Conservation (phyloP, 2,329 filamentous ascomycete species). For the Colletotrichum neosansevieriae region DNA sequence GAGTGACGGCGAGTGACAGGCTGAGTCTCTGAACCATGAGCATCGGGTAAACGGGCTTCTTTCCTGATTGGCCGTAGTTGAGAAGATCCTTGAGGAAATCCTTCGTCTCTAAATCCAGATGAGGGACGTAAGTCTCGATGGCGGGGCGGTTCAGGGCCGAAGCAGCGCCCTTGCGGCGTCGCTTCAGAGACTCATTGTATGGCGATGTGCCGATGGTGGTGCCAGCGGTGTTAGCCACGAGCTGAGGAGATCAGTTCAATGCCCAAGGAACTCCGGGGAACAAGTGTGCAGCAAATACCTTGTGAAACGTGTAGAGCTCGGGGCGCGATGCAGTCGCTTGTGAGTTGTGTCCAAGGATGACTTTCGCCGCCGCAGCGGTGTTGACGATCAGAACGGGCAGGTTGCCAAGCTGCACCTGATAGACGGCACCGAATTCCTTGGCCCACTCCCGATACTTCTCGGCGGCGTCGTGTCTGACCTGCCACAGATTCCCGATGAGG, state of each 20-base stretch:
- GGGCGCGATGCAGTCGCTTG: constrained; percentile 74
- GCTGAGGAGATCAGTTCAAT: constrained; percentile 51
- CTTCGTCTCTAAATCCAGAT: constrained; percentile 64
- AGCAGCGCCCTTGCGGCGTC: constrained; percentile 73
- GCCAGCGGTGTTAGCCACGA: constrained; percentile 52
- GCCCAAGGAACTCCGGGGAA: not conserved
- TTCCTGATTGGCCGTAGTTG: constrained; percentile 65
- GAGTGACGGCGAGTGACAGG: constrained; percentile 71
- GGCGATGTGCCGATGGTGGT: constrained; percentile 72
- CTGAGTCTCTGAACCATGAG: constrained; percentile 74
- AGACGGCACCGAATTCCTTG: constrained; percentile 47
- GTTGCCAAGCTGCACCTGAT: constrained; percentile 51
- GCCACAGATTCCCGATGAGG: constrained; percentile 66
- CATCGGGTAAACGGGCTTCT: constrained; percentile 69
- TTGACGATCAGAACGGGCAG: constrained; percentile 76
- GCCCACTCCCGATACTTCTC: constrained; percentile 48
- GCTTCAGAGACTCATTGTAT: constrained; percentile 77
- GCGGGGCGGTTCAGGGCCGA: constrained; percentile 75
- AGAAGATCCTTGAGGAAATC: constrained; percentile 70
- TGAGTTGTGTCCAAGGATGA: constrained; percentile 75
- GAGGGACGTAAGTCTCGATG: constrained; percentile 74
- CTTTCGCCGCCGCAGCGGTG: constrained; percentile 72
- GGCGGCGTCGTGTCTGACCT: constrained; percentile 62
- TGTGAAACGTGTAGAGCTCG: constrained; percentile 71
- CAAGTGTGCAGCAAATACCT: constrained; percentile 43